phyloP scores from a whole-genome alignment of 1,284 basidiomycete species.

The Crucibulum cyathiforme region DNA sequence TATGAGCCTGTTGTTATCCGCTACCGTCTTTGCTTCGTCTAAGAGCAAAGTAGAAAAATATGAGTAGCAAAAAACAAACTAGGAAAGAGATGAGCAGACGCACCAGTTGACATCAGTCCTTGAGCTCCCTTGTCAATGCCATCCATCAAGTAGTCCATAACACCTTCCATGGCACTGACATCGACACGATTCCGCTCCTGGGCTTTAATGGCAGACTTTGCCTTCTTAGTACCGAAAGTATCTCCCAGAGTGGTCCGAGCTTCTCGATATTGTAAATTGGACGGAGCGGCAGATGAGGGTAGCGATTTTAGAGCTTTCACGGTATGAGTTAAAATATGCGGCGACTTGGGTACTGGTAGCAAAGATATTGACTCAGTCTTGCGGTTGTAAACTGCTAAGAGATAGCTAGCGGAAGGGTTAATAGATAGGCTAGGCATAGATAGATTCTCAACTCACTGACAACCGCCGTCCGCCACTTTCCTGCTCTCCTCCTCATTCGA shows the following conservation, averaged over 20 bases:
- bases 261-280: constrained; percentile 60
- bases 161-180: constrained; percentile 81
- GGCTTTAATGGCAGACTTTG: constrained; percentile 82
- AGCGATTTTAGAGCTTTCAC: constrained; percentile 85
- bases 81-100: constrained; percentile 21
- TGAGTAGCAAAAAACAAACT: neutral
- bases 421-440: constrained; percentile 6
- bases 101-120: constrained; percentile 71
- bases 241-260: constrained; percentile 84
- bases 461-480: constrained; percentile 58
- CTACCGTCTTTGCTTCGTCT: constrained; percentile 71
- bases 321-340: constrained; percentile 77
- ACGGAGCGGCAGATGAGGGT: constrained; percentile 54
- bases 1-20: constrained; percentile 72
- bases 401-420: constrained; percentile 51
- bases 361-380: constrained; percentile 72
- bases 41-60: constrained; percentile 6
- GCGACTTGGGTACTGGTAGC: constrained; percentile 63
- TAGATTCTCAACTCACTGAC: constrained; percentile 54
- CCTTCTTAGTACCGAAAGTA: constrained; percentile 93
- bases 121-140: constrained; percentile 77
- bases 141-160: constrained; percentile 79
- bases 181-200: constrained; percentile 89
- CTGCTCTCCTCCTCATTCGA: constrained; percentile 74
- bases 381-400: constrained; percentile 75